Evolutionary conservation across 2,329 filamentous ascomycete genomes (phyloP).

Genomic region (Trichoderma brevicompactum): DNA sequence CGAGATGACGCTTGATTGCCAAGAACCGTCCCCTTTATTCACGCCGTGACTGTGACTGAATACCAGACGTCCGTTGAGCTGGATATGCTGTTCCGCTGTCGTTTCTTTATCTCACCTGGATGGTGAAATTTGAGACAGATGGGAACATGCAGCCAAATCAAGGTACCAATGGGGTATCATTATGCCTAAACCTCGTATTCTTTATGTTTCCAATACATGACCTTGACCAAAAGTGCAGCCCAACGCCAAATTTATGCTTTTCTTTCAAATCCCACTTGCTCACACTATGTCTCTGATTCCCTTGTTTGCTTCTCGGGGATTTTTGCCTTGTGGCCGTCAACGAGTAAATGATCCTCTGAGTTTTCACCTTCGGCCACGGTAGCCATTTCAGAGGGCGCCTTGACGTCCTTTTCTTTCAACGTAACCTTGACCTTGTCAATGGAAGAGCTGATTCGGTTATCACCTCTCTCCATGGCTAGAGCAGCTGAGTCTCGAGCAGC

Average conservation of each 20-base stretch:
- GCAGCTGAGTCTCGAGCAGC: conserved; percentile 47
- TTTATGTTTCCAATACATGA: conserved; percentile 17
- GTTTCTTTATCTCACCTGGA: not conserved
- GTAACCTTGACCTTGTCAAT: conserved; percentile 50
- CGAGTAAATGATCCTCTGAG: conserved; percentile 49
- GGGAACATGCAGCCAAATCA: not conserved
- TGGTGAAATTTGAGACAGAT: not conserved
- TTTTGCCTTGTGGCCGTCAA: conserved; percentile 51
- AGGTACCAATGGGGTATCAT: conserved; percentile 15
- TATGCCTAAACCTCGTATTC: conserved; percentile 14
- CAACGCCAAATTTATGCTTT: conserved; percentile 17
- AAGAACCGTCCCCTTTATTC: conserved; percentile 49
- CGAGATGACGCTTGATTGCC: conserved; percentile 92
- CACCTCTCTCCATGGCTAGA: conserved; percentile 57
- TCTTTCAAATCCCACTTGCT: not conserved
- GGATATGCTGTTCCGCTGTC: not conserved
- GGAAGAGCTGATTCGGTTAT: conserved; percentile 33
- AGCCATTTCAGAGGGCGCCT: conserved; percentile 32
- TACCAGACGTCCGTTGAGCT: not conserved
- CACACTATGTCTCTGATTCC: not conserved
- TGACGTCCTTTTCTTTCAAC: conserved; percentile 55
- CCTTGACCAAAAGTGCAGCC: conserved; percentile 4
- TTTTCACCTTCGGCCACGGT: conserved; percentile 39
- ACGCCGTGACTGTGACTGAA: conserved; percentile 39
- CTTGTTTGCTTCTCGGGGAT: conserved; percentile 23